Base-by-base conservation (phyloP, 1,139 yeast species). In the Hemisphaericaspora xylofermentans region DNA sequence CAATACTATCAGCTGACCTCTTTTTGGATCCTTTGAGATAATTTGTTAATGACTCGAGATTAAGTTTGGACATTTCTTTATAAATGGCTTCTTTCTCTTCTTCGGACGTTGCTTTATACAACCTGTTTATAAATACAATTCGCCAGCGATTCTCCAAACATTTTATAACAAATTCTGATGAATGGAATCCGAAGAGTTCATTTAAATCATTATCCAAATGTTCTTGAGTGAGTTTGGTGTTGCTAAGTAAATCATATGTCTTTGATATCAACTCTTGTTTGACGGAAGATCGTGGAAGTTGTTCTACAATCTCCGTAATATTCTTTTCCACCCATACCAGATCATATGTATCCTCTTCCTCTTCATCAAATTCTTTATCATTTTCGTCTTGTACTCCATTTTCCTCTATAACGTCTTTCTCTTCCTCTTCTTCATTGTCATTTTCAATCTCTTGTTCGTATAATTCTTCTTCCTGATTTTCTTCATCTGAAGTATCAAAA, bases 61-160 rank as follows among this genome's bases (percentile, higher is more conserved):
- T 55, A 13, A 59, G 48, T 10, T 49, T 48, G 37, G 50, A 49
- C 60, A 64, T 57, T 24, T 55, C 57, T 14, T 45, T 43, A 17
- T 47, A 58, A 21, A 66, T 58, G 5, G 65, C 33, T 6, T 18
- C 19, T 24, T 26, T 33, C 9, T 19, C 26, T 6, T 63, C 53
- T 12, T 59, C 64, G 1, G 74, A 70, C 2, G 17, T 31, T 60
- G 60, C 3, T 73, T 61, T 29, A 76, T 58, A 41, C 16, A 46
- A 22, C 25, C 64, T 66, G 1, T 77, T 64, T 29, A 82, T 78
- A 76, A 81, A 84, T 2, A 74, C 76, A 5, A 85, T 63, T 37
- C 67, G 60, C 52, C 71, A 64, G 43, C 84, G 59, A 51, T 88
- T 84, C 31, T 68, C 66, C 14, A 79, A 62, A 24, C 86, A 57